phyloP scores from a whole-genome alignment of 805 yeast species.

The Priceomyces medius region DNA sequence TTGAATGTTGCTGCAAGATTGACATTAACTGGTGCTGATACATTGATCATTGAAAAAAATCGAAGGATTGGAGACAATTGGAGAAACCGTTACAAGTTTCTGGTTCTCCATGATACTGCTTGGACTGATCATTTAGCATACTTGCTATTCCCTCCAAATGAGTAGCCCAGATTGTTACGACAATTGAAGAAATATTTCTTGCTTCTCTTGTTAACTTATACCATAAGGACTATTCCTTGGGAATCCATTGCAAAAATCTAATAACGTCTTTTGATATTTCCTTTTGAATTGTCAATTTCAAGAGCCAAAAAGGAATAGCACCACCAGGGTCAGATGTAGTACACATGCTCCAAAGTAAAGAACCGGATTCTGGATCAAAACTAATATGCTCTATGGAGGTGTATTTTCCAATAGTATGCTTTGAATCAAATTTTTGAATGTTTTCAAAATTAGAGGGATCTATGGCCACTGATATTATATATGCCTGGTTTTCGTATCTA shows the following conservation, averaged over 20 bases:
- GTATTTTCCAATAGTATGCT: conserved; percentile 25
- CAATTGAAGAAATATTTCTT: too few relatives aligned
- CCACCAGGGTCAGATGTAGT: conserved; percentile 42
- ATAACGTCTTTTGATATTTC: conserved; percentile 44
- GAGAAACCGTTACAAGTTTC: conserved; percentile 45
- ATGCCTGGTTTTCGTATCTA: conserved; percentile 18
- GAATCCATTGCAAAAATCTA: conserved; percentile 32
- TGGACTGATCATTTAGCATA: conserved; percentile 44
- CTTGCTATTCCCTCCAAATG: conserved; percentile 37
- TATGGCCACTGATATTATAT: conserved; percentile 34
- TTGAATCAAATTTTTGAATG: conserved; percentile 2
- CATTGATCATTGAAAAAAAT: conserved; percentile 39
- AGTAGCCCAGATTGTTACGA: too few relatives aligned
- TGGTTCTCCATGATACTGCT: conserved; percentile 47
- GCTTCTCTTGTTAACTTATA: too few relatives aligned
- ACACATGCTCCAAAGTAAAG: conserved; percentile 38
- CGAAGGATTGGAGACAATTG: conserved; percentile 45
- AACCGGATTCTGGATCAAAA: conserved; percentile 16
- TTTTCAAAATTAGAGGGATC: conserved; percentile 23
- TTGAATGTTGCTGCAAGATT: conserved; percentile 42
- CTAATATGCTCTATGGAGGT: conserved; percentile 35
- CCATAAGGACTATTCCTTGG: too few relatives aligned
- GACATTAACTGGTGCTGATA: conserved; percentile 39
- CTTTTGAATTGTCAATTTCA: conserved; percentile 26
- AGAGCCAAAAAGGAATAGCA: conserved; percentile 35